Evolutionary conservation across 2,329 filamentous ascomycete species (phyloP), one percentile per base, ranked within the genome.

Genomic region (Penicillium verrucosum): DNA sequence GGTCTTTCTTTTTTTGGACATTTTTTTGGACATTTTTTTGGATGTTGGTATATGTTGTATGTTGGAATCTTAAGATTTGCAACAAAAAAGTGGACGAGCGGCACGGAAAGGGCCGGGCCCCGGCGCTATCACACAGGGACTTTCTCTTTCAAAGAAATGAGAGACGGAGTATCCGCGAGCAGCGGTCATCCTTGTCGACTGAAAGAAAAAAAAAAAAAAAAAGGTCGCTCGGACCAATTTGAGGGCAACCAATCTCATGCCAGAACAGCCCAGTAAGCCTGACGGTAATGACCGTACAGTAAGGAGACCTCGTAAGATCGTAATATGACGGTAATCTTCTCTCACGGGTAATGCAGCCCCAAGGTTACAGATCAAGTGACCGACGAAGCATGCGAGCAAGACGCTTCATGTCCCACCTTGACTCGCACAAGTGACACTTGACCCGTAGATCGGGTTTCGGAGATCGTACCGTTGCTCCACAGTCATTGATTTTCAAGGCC

Each of bases 331-430:
- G 60, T 71, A 70, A 61, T 53, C 56, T 57, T 18, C 14, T 25
- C 8, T 3, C 23, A 43, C 27, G 10, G 46, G 66, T 68, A 60
- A 65, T 60, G 37, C 32, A 43, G 43, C 11, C 59, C 51, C 54
- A 36, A 27, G 36, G 56, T 56, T 60, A 66, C 62, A 60, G 71
- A 81, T 86, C 83, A 85, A 85, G 82, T 86, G 83, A 85, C 77
- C 74, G 74, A 72, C 78, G 79, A 69, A 67, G 70, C 72, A 85
- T 85, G 83, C 83, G 82, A 79, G 74, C 71, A 71, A 70, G 66
- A 67, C 64, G 63, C 68, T 66, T 64, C 58, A 49, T 60, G 61
- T 68, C 61, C 65, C 62, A 63, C 60, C 64, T 65, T 68, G 59
- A 61, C 59, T 63, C 57, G 60, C 61, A 64, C 63, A 62, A 58